A percentile compares a stretch with the other conserved stretches of the same genome.
These are phyloP conservation scores for Trichosporon asahii DNA, from an alignment of 1,284 basidiomycete species.

Conservation along the genomic window DNA sequence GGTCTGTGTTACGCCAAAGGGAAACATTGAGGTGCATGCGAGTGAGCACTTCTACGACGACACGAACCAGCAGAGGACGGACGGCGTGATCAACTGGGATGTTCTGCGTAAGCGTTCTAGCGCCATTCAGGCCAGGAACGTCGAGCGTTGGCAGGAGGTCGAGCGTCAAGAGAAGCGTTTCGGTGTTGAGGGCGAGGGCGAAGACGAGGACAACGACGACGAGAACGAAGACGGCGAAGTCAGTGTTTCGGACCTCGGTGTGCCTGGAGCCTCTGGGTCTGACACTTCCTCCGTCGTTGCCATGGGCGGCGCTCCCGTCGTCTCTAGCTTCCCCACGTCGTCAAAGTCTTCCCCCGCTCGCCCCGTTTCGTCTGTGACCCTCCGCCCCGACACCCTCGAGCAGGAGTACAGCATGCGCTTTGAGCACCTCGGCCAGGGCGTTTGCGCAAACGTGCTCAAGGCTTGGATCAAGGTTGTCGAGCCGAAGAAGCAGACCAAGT, in stretches of 20 bases:
- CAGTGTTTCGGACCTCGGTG: slow-evolving; percentile 10
- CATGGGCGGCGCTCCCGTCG: slow-evolving; percentile 18
- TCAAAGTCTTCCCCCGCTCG: slow-evolving; percentile 29
- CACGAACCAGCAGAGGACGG: slow-evolving; percentile 33
- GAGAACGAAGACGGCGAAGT: slow-evolving; percentile 28
- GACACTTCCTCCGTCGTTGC: slow-evolving; percentile 35
- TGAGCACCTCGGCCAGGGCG: slow-evolving; percentile 54
- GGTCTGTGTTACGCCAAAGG: slow-evolving; percentile 56
- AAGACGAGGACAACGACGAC: slow-evolving; percentile 32
- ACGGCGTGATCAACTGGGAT: slow-evolving; percentile 39
- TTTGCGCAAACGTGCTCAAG: slow-evolving; percentile 57
- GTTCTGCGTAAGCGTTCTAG: slow-evolving; percentile 19
- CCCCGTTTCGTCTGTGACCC: slow-evolving; percentile 32
- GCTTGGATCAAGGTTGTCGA: slow-evolving; percentile 58
- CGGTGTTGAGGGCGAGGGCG: slow-evolving; percentile 35
- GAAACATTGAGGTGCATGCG: slow-evolving; percentile 57
- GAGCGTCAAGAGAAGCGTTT: slow-evolving; percentile 41
- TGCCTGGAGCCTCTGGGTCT: slow-evolving; percentile 14
- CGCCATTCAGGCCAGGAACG: slow-evolving; percentile 22
- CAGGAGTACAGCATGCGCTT: slow-evolving; percentile 48
- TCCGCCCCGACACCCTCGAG: slow-evolving; percentile 36
- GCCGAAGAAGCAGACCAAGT: slow-evolving; percentile 57
- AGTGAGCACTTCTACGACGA: slow-evolving; percentile 47
- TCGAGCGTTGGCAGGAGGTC: slow-evolving; percentile 32
- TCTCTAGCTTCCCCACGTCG: slow-evolving; percentile 25